phyloP scores from a whole-genome alignment of 768 basidiomycete species.

The Leccinum incarnatum region DNA sequence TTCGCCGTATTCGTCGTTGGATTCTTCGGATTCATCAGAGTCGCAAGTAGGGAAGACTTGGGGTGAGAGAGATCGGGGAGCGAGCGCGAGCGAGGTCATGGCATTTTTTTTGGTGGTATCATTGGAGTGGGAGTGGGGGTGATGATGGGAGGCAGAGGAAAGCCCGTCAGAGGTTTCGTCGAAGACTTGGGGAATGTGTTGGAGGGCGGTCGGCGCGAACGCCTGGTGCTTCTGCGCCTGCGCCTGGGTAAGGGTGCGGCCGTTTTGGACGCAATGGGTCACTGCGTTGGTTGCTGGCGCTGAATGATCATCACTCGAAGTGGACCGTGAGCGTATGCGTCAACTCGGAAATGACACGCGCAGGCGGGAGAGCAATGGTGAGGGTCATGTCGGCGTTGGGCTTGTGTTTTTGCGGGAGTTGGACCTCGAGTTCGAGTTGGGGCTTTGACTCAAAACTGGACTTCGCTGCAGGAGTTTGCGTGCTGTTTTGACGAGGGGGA shows the following conservation, averaged over 20 bases:
- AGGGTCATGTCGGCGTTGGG: neutral
- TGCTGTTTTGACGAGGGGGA: constrained; percentile 1
- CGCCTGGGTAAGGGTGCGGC: neutral
- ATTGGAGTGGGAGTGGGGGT: neutral
- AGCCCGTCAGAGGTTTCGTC: constrained; percentile 17
- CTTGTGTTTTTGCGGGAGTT: neutral
- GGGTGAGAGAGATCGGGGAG: neutral
- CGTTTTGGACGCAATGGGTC: neutral
- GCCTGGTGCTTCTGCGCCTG: no score
- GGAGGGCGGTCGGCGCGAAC: constrained; percentile 16
- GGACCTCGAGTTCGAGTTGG: neutral
- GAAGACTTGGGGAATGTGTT: constrained; percentile 24
- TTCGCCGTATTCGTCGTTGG: no score
- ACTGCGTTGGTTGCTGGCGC: neutral
- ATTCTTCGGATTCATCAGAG: no score
- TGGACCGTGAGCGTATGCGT: neutral
- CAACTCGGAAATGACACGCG: no score
- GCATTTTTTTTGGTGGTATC: neutral
- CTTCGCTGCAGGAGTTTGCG: no score
- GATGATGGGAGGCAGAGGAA: neutral
- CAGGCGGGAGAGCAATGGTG: no score
- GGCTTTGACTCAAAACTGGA: neutral
- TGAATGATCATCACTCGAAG: neutral
- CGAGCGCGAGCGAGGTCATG: neutral
- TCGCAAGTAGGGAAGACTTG: no score